These are phyloP conservation scores for Hyaloscypha hepaticicola DNA, from an alignment of 495 filamentous ascomycete species.

Conservation along the genomic window DNA sequence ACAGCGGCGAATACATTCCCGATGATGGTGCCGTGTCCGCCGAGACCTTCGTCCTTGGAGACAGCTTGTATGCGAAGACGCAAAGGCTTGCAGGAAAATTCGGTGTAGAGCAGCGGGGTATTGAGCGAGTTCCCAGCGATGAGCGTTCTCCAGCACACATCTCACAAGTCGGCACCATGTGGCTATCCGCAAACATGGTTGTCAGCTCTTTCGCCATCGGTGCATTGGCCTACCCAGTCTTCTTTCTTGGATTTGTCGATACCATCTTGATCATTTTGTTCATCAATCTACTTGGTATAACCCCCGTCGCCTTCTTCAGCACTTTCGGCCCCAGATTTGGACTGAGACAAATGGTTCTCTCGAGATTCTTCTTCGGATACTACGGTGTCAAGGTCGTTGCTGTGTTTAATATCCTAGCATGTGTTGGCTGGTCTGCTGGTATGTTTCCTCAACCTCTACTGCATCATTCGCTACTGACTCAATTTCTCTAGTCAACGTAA, in stretches of 20 bases:
- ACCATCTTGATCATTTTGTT: slow-evolving; percentile 75
- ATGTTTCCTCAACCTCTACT: not conserved
- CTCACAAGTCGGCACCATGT: slow-evolving; percentile 74
- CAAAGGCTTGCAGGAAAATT: slow-evolving; percentile 68
- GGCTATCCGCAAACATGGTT: slow-evolving; percentile 83
- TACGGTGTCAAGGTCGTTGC: slow-evolving; percentile 52
- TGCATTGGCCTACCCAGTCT: slow-evolving; percentile 65
- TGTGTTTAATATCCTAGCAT: slow-evolving; percentile 72
- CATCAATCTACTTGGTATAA: slow-evolving; percentile 72
- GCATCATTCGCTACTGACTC: not conserved
- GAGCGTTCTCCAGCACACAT: slow-evolving; percentile 68
- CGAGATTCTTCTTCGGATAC: slow-evolving; percentile 72
- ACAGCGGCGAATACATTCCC: slow-evolving; percentile 44
- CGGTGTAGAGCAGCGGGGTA: slow-evolving; percentile 75
- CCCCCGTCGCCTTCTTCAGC: slow-evolving; percentile 78
- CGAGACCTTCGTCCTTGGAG: slow-evolving; percentile 61
- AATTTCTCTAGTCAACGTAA: slow-evolving; percentile 56
- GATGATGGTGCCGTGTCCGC: slow-evolving; percentile 58
- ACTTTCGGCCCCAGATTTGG: slow-evolving; percentile 78
- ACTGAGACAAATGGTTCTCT: slow-evolving; percentile 83
- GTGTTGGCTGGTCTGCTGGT: slow-evolving; percentile 68
- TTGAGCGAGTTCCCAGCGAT: slow-evolving; percentile 74
- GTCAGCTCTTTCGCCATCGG: slow-evolving; percentile 81
- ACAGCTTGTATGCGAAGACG: slow-evolving; percentile 61
- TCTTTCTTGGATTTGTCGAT: slow-evolving; percentile 71